phyloP scores from a whole-genome alignment of 1,284 basidiomycete genomes.

The Phaffia rhodozyma region DNA sequence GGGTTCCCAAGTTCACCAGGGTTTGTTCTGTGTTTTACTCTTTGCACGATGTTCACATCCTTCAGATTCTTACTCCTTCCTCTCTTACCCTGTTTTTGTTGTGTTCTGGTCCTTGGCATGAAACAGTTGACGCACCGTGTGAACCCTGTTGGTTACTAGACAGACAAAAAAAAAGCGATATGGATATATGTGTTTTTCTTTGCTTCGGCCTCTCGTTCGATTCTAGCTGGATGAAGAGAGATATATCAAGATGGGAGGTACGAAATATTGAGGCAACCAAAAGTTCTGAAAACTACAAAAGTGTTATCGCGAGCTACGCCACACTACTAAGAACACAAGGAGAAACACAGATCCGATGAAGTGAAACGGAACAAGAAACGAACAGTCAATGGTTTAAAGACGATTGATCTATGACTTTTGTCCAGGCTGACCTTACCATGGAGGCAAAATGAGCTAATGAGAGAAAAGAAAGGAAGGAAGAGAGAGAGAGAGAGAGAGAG shows the following conservation, averaged over 20 bases:
- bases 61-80: background rate
- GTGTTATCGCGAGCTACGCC: background rate
- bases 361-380: background rate
- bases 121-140: constrained; percentile 1
- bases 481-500: no score
- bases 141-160: background rate
- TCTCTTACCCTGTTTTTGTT: background rate
- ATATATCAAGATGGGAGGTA: no score
- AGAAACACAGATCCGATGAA: background rate
- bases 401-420: background rate
- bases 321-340: background rate
- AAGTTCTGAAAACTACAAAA: background rate
- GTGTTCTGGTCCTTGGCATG: background rate
- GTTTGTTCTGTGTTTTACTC: constrained; percentile 40
- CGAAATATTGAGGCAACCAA: no score
- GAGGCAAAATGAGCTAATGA: background rate
- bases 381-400: background rate
- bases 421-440: background rate
- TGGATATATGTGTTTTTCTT: background rate
- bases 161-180: background rate
- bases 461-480: no score
- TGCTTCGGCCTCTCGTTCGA: background rate
- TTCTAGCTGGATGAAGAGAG: background rate
- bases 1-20: constrained; percentile 87
- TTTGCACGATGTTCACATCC: background rate